A percentile compares a stretch with the other conserved stretches of the same genome.
Evolutionary conservation across 2,329 filamentous ascomycete genomes (phyloP).

Genomic region (Cercospora canescens): DNA sequence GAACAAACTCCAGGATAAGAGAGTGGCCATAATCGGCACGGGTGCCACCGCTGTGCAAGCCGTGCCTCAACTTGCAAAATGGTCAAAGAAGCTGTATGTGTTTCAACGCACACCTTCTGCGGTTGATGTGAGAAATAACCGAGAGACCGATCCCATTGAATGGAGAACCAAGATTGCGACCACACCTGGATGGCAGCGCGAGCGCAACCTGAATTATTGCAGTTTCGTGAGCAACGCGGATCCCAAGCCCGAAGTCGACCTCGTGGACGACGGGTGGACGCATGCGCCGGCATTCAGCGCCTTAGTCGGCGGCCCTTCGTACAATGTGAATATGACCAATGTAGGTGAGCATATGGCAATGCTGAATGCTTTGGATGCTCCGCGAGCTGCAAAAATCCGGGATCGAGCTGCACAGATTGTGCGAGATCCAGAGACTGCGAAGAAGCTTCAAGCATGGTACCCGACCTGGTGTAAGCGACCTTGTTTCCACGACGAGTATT

Average conservation of each 20-base stretch:
- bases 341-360: conserved; percentile 40
- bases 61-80: conserved; percentile 43
- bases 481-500: conserved; percentile 36
- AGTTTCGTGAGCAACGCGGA: conserved; percentile 38
- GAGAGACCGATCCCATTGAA: conserved; percentile 43
- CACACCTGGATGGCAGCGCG: conserved; percentile 52
- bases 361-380: conserved; percentile 45
- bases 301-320: conserved; percentile 39
- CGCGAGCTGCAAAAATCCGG: conserved; percentile 48
- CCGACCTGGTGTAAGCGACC: conserved; percentile 64
- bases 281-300: conserved; percentile 29
- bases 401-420: conserved; percentile 53
- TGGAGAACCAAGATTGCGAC: conserved; percentile 41
- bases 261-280: conserved; percentile 40
- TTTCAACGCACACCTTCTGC: conserved; percentile 48
- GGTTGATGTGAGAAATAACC: conserved; percentile 38
- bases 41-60: conserved; percentile 47
- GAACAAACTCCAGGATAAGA: conserved; percentile 41
- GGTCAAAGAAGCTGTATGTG: conserved; percentile 40
- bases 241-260: conserved; percentile 40
- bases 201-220: conserved; percentile 49
- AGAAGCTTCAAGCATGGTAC: conserved; percentile 61
- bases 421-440: conserved; percentile 53
- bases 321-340: conserved; percentile 38
- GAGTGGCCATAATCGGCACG: conserved; percentile 47